Percentiles rank a stretch among this genome's conserved stretches.
These are phyloP conservation scores for Thielaviopsis punctulata DNA, from an alignment of 2,329 filamentous ascomycete genomes.

Conservation along the genomic window DNA sequence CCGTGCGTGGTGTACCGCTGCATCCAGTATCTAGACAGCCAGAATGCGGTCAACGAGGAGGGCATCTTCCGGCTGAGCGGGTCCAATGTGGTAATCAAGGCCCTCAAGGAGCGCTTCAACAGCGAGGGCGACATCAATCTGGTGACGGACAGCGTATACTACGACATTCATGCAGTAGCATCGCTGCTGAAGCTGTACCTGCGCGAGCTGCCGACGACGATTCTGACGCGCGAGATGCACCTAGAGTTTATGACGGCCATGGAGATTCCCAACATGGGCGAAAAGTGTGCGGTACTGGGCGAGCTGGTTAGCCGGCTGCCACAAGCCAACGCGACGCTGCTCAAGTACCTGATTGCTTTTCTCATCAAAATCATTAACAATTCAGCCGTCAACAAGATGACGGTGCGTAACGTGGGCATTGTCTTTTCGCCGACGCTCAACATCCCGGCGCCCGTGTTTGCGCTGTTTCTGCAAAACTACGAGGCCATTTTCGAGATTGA, in stretches of 20 bases:
- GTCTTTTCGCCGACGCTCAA: conserved; percentile 96
- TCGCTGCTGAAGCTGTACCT: conserved; percentile 88
- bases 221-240: conserved; percentile 80
- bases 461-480: conserved; percentile 83
- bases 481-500: conserved; percentile 64
- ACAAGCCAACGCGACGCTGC: conserved; percentile 58
- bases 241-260: conserved; percentile 73
- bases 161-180: conserved; percentile 91
- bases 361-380: conserved; percentile 87
- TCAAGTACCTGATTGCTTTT: conserved; percentile 75
- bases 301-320: conserved; percentile 68
- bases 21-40: conserved; percentile 76
- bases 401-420: conserved; percentile 88
- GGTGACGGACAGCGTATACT: conserved; percentile 63
- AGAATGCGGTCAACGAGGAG: conserved; percentile 70
- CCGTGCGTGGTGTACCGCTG: conserved; percentile 91
- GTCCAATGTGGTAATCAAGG: conserved; percentile 89
- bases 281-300: conserved; percentile 63
- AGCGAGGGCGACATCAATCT: conserved; percentile 81
- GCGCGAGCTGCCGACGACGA: conserved; percentile 77
- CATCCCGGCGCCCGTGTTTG: conserved; percentile 87
- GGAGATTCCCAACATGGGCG: conserved; percentile 54
- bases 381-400: conserved; percentile 90
- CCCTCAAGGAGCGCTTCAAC: conserved; percentile 83
- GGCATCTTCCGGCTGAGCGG: conserved; percentile 94